Percentiles rank a stretch among this genome's conserved stretches.
phyloP scores from a whole-genome alignment of 2,329 filamentous ascomycete genomes.

The Zasmidium citrigriseum region DNA sequence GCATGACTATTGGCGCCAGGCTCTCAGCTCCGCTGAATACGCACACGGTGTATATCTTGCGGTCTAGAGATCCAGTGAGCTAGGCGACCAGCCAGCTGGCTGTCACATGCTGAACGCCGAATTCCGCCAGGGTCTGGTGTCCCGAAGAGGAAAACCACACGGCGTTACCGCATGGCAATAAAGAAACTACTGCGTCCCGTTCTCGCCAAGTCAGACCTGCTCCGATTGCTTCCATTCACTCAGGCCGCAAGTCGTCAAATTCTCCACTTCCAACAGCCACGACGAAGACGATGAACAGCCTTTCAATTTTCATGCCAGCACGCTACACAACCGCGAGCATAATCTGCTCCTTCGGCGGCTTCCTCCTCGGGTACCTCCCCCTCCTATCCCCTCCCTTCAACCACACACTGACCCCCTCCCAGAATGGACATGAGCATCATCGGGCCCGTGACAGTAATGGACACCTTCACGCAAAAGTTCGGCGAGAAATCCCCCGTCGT shows the following conservation, averaged over 20 bases:
- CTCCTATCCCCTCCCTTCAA: background rate
- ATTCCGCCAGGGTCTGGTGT: no score
- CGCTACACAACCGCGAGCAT: background rate
- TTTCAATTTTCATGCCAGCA: no score
- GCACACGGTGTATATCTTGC: no score
- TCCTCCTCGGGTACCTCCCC: background rate
- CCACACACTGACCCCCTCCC: background rate
- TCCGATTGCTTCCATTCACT: no score
- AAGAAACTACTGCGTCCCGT: background rate
- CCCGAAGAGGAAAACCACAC: background rate
- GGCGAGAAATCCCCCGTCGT: constrained; percentile 23
- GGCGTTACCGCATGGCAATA: background rate
- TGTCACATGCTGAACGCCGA: no score
- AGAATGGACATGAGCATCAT: background rate
- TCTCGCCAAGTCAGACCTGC: no score
- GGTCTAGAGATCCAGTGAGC: no score
- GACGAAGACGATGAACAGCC: no score
- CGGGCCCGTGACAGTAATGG: background rate
- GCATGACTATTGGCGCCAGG: no score
- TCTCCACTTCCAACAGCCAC: background rate
- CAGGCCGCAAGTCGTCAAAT: no score
- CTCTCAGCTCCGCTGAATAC: no score
- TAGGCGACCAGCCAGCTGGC: no score
- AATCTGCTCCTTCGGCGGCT: background rate
- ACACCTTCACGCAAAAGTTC: background rate